Evolutionary conservation across 176 grass and related monocot species (phyloP).

Genomic region (Lolium multiflorum): DNA sequence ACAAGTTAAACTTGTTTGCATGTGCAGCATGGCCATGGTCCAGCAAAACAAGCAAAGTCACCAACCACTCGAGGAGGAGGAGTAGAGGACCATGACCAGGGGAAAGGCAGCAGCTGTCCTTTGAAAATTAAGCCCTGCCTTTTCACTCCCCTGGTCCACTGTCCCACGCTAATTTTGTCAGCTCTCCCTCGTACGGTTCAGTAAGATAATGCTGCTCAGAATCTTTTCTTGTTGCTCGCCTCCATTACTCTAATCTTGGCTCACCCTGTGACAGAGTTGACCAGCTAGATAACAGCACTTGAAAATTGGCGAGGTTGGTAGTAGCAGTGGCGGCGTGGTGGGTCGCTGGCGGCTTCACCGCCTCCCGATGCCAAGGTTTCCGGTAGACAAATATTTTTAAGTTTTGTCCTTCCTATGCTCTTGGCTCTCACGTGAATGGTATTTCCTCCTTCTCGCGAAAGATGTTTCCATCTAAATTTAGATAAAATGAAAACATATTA

Average conservation of each 20-base stretch:
- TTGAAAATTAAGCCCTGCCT: neutral
- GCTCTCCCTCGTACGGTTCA: constrained; percentile 25
- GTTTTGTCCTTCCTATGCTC: too few species aligned
- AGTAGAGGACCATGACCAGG: neutral
- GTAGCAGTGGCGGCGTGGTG: neutral
- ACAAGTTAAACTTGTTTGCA: too few species aligned
- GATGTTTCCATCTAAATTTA: too few species aligned
- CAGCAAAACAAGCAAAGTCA: neutral
- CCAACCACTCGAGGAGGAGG: neutral
- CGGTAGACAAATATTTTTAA: neutral
- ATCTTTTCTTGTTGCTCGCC: constrained; percentile 25
- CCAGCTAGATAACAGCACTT: neutral
- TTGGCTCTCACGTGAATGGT: neutral
- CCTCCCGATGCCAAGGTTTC: neutral
- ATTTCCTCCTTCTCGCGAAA: too few species aligned
- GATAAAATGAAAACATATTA: too few species aligned
- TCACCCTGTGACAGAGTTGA: constrained; percentile 34
- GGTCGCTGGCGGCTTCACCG: neutral
- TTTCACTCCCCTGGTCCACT: constrained; percentile 30
- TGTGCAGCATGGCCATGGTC: constrained; percentile 26
- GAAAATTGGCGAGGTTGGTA: neutral
- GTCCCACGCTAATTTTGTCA: constrained; percentile 37
- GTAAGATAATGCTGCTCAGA: neutral
- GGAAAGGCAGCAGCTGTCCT: constrained; percentile 29
- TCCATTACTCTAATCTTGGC: neutral